Evolutionary conservation across 2,329 filamentous ascomycete species (phyloP), one percentile per base, ranked within the genome.

Genomic region (Sclerotinia borealis): DNA sequence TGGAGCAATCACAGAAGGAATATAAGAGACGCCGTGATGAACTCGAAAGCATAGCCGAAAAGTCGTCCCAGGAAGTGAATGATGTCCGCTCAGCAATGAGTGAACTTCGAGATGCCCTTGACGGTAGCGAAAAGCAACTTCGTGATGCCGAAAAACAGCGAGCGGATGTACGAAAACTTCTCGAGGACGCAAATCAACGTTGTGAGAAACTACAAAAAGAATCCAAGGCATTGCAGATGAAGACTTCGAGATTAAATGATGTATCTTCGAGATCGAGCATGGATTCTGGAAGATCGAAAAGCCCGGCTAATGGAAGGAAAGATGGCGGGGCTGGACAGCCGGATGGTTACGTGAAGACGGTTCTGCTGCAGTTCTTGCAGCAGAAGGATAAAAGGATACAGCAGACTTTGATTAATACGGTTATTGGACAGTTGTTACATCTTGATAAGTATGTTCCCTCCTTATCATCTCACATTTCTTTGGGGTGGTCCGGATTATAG

Each of bases 91-190:
- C 84, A 8, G 90, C 92, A 0, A 92, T 96, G 78, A 81, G 85
- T 8, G 88, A 91, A 68, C 81, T 99, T 37, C 86, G 90, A 1
- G 83, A 91, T 64, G 87, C 92, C 0, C 81, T 99, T 1, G 93
- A 98, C 69, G 90, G 91, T 54, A 93, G 90, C 41, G 95, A 99
- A 77, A 87, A 84, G 73, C 91, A 96, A 75, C 86, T 90, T 0
- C 84, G 87, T 36, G 90, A 95, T n/a, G 81, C 90, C 6, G 93
- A 97, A 75, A 91, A 87, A 77, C 91, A 96, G 72, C 90, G 88
- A 68, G 78, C 80, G 0, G 92, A 96, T 65, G 78, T 96, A 58
- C 84, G 90, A 51, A 85, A 86, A 48, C 81, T 89, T 37, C 82
- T 96, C 2, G 92, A 96, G 69, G 93, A 97, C 68, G 85, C 87